Evolutionary conservation across 805 yeast genomes (phyloP), one percentile per base, ranked within the genome.

Genomic region (Candida rishiriensis): DNA sequence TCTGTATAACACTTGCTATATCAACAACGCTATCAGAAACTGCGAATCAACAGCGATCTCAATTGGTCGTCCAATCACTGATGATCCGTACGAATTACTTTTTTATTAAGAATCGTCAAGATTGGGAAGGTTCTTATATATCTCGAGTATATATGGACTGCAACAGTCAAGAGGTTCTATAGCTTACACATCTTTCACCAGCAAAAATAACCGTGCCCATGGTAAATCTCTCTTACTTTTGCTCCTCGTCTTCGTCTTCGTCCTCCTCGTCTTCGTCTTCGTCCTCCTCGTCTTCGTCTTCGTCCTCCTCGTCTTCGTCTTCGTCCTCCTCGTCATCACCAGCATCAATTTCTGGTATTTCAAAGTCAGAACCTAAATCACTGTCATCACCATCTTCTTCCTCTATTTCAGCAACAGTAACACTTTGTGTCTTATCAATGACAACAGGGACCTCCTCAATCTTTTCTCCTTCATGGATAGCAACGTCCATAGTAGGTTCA

Each of bases 291-390:
- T 57, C 54, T 10, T 57, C 64, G 11, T 61, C n/a, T n/a, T n/a
- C n/a, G n/a, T n/a, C n/a, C 36, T 36, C 38, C 18, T 48, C 46
- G 4, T 57, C 54, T 10, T 57, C 64, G 11, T 61, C n/a, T n/a
- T n/a, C n/a, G n/a, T n/a, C n/a, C n/a, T n/a, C n/a, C n/a, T n/a
- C 63, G 32, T 62, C 65, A 15, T 55, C 60, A 7, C 53, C 61
- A 14, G 57, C 57, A 37, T 61, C 64, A 37, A 66, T 66, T 41
- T 56, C 65, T 1, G 70, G 70, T 35, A 66, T 64, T 44, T 64
- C 70, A 44, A 66, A 61, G 34, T 66, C 70, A 1, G 68, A 64
- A 12, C 44, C 63, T 5, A 51, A 32, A 3, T 59, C 66, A n/a
- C 56, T 53, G 7, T 50, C 60, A 9, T 43, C 43, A 11, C 43